Conservation (phyloP, 768 basidiomycete genomes). For the Epithele typhae region DNA sequence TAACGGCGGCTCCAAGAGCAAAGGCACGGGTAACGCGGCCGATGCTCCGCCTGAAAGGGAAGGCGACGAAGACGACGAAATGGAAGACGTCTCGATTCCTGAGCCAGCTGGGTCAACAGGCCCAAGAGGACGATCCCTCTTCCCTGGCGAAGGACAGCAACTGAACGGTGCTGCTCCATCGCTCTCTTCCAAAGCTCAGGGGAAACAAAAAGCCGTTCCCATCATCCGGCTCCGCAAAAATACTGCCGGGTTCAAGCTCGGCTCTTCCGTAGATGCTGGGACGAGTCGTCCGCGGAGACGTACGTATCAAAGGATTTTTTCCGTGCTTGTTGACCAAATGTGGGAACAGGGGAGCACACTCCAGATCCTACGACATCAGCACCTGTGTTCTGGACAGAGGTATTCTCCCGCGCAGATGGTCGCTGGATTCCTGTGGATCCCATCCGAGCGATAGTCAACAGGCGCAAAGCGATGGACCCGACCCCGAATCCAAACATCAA, state of each 20-base stretch:
- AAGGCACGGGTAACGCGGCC: conserved; percentile 29
- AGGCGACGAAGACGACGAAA: conserved; percentile 34
- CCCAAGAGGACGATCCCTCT: conserved; percentile 24
- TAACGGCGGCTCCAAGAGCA: too few species aligned
- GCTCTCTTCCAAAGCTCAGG: conserved; percentile 38
- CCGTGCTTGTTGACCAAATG: conserved; percentile 4
- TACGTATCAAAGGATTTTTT: neutral
- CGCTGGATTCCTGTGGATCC: conserved; percentile 95
- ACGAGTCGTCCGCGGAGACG: conserved; percentile 3
- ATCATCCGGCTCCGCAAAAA: conserved; percentile 56
- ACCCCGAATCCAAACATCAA: conserved; percentile 29
- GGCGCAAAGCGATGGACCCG: conserved; percentile 78
- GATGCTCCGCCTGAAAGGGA: conserved; percentile 27
- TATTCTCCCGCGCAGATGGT: conserved; percentile 87
- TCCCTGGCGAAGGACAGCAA: conserved; percentile 37
- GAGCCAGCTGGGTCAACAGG: conserved; percentile 4
- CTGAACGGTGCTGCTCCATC: conserved; percentile 33
- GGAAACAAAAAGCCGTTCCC: conserved; percentile 52
- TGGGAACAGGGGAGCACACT: conserved; percentile 20
- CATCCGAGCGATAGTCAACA: conserved; percentile 73
- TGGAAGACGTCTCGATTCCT: conserved; percentile 32
- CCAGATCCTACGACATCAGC: conserved; percentile 61
- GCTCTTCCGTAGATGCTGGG: conserved; percentile 16
- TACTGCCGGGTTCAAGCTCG: conserved; percentile 40
- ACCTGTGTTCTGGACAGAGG: conserved; percentile 96